Conservation (phyloP, 1,284 basidiomycete genomes). For the Grifola frondosa region DNA sequence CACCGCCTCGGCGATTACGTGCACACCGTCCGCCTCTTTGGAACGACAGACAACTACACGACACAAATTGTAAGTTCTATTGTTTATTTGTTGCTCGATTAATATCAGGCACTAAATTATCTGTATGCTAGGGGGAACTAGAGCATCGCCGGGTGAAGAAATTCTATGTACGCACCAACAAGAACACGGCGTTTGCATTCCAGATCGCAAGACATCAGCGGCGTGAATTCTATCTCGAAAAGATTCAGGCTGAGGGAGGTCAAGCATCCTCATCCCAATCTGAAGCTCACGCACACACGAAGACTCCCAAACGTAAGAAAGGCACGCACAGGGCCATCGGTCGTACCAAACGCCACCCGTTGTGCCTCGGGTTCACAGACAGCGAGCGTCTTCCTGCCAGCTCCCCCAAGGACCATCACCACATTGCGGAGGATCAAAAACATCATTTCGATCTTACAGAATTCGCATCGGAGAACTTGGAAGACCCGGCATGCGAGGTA, state of each 20-base stretch:
- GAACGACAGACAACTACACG: not conserved
- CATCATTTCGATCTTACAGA: not conserved
- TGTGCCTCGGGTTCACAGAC: not conserved
- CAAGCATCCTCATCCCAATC: not conserved
- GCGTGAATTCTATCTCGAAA: not conserved
- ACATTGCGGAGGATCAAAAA: not conserved
- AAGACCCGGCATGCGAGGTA: conserved; percentile 3
- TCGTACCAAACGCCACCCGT: not conserved
- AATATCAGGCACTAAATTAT: no score
- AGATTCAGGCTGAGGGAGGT: not conserved
- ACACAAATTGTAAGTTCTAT: not conserved
- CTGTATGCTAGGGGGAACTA: not conserved
- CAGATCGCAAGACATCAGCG: conserved; percentile 3
- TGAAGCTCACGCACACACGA: not conserved
- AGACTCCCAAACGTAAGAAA: conserved; percentile 1
- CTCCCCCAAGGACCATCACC: not conserved
- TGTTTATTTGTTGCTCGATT: no score
- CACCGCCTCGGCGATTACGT: not conserved
- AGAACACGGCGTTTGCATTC: not conserved
- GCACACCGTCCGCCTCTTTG: not conserved
- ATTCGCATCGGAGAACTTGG: not conserved
- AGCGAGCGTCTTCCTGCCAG: no score
- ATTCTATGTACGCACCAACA: not conserved
- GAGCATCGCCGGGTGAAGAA: not conserved
- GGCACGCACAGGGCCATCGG: not conserved